These are phyloP conservation scores for Lachancea sp. DNA, from an alignment of 805 yeast genomes.

Conservation along the genomic window DNA sequence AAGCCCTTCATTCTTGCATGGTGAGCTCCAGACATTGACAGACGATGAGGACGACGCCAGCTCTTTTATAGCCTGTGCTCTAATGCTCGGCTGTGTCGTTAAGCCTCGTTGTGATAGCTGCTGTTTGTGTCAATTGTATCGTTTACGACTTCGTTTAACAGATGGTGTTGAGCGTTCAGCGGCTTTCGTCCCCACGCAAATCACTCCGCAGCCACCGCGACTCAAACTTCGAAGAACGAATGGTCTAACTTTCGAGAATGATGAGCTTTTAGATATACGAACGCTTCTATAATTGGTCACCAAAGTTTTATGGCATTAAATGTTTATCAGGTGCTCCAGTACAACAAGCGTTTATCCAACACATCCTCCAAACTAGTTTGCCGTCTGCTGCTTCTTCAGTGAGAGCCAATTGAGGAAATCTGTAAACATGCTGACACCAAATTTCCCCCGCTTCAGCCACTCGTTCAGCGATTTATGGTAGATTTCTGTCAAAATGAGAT, in stretches of 20 bases:
- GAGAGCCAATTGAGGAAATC: slow-evolving; percentile 78
- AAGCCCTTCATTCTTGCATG: neutral
- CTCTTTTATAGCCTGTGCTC: neutral
- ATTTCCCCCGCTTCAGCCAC: slow-evolving; percentile 46
- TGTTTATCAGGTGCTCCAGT: too few species aligned
- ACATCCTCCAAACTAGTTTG: neutral
- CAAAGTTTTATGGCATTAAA: too few species aligned
- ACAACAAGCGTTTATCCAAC: too few species aligned
- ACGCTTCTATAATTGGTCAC: too few species aligned
- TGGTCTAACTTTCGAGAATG: too few species aligned
- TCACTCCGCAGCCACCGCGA: too few species aligned
- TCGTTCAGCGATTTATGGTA: slow-evolving; percentile 49
- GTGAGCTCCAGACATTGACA: too few species aligned
- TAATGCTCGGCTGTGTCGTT: too few species aligned
- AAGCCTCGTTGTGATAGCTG: neutral
- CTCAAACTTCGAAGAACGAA: too few species aligned
- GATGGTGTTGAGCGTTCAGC: neutral
- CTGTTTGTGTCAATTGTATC: neutral
- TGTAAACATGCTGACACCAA: slow-evolving; percentile 46
- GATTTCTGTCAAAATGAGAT: slow-evolving; percentile 45
- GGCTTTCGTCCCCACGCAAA: too few species aligned
- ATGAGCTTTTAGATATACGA: too few species aligned
- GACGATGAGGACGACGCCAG: too few species aligned
- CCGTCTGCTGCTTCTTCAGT: slow-evolving; percentile 35
- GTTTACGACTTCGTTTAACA: slow-evolving; percentile 1